phyloP scores from a whole-genome alignment of 768 basidiomycete genomes.

The Tulasnella sp. region DNA sequence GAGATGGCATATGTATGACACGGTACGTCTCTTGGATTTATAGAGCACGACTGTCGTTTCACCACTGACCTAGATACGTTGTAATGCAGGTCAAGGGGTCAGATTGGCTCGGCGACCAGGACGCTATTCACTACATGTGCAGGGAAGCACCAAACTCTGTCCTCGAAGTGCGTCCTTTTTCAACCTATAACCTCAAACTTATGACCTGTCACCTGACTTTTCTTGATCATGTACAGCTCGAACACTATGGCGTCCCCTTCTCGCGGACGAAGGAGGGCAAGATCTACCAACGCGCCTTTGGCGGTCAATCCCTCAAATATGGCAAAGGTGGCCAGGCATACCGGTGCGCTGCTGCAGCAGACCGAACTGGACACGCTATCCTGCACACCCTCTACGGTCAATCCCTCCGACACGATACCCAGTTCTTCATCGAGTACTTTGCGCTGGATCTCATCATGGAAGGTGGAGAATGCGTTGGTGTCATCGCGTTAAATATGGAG shows the following conservation, averaged over 20 bases:
- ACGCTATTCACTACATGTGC: slow-evolving; percentile 99
- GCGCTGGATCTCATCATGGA: slow-evolving; percentile 99
- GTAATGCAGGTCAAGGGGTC: slow-evolving; percentile 81
- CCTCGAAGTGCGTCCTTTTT: slow-evolving; percentile 52
- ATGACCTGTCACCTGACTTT: neutral
- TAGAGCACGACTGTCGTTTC: neutral
- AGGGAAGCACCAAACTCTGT: slow-evolving; percentile 90
- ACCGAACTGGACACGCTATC: slow-evolving; percentile 96
- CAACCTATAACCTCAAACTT: neutral
- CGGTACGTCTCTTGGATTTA: slow-evolving; percentile 39
- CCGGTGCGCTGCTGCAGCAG: slow-evolving; percentile 95
- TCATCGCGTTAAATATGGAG: slow-evolving; percentile 98
- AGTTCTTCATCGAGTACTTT: slow-evolving; percentile 99
- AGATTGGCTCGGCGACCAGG: slow-evolving; percentile 99
- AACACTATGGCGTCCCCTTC: slow-evolving; percentile 98
- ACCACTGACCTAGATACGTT: neutral
- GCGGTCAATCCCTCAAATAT: slow-evolving; percentile 91
- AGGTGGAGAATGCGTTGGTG: slow-evolving; percentile 97
- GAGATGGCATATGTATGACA: slow-evolving; percentile 99
- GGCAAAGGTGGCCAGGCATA: slow-evolving; percentile 99
- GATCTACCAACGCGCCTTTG: slow-evolving; percentile 98
- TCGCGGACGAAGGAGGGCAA: slow-evolving; percentile 97
- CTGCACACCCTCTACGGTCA: slow-evolving; percentile 99
- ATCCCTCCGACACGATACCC: slow-evolving; percentile 96
- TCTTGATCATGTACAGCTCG: slow-evolving; percentile 54